These are phyloP conservation scores for Xylaria sp. DNA, from an alignment of 2,329 filamentous ascomycete genomes.

Conservation along the genomic window DNA sequence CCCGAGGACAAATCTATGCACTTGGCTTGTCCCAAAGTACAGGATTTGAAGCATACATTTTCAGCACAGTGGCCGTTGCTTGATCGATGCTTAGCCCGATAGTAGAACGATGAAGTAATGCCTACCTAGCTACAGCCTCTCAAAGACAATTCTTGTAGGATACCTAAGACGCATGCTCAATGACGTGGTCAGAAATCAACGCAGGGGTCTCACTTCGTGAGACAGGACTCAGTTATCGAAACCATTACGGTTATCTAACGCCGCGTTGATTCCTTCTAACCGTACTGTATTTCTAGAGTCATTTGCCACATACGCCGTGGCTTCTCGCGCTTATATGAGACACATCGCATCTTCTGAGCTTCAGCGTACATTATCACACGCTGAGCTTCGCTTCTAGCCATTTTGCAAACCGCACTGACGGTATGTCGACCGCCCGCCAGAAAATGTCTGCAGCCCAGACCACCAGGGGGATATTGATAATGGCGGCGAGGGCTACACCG, in stretches of 20 bases:
- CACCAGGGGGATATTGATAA: conserved; percentile 62
- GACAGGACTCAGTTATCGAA: neutral
- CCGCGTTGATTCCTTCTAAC: neutral
- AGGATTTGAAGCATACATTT: neutral
- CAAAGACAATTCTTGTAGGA: neutral
- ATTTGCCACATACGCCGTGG: neutral
- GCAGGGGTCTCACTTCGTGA: neutral
- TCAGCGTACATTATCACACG: neutral
- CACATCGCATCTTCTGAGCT: neutral
- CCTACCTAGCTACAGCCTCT: neutral
- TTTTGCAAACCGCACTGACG: conserved; percentile 66
- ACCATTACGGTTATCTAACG: conserved; percentile 6
- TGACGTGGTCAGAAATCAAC: neutral
- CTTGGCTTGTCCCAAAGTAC: neutral
- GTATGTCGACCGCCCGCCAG: conserved; percentile 66
- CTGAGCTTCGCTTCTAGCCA: conserved; percentile 61
- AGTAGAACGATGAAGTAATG: neutral
- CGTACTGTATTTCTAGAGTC: neutral
- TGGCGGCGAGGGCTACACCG: conserved; percentile 59
- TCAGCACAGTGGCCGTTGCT: neutral
- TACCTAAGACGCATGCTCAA: conserved; percentile 1
- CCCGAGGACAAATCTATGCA: neutral
- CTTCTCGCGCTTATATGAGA: neutral
- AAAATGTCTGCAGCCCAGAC: conserved; percentile 68
- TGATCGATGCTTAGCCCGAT: neutral